These are phyloP conservation scores for Blastocystis sp. DNA, from an alignment of 352 stramenopile species.

Conservation along the genomic window DNA sequence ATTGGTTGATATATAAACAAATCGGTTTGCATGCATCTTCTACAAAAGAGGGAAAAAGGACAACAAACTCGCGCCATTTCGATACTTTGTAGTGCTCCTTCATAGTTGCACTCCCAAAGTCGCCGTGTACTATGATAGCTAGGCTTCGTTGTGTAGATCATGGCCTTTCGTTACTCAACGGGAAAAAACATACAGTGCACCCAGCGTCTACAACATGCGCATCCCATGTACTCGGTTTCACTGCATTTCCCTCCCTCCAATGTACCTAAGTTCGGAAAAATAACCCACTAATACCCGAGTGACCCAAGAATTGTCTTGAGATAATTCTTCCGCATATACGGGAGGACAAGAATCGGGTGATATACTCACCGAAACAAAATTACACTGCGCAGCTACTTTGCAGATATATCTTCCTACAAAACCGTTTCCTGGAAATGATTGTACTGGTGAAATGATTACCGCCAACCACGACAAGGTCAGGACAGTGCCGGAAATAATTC, in stretches of 20 bases:
- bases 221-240: conserved; percentile 8
- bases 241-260: conserved; percentile 12
- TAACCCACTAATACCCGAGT: not conserved
- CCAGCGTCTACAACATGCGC: conserved; percentile 36
- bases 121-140: not conserved
- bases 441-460: not conserved
- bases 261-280: not conserved
- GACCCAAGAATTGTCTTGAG: not conserved
- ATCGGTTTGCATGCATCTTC: conserved; percentile 57
- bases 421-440: not conserved
- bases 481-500: conserved; percentile 27
- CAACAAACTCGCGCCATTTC: conserved; percentile 20
- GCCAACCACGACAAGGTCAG: conserved; percentile 34
- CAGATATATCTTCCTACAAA: conserved; percentile 36
- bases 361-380: conserved; percentile 14
- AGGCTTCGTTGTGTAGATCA: conserved; percentile 26
- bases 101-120: conserved; percentile 52
- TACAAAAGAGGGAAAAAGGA: not conserved
- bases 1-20: conserved; percentile 40
- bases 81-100: conserved; percentile 46
- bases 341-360: conserved; percentile 22
- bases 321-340: not conserved
- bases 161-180: not conserved
- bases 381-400: conserved; percentile 1
- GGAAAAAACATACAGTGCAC: not conserved